phyloP scores from a whole-genome alignment of 2,329 filamentous ascomycete species.

The Penicillium vulpinum region DNA sequence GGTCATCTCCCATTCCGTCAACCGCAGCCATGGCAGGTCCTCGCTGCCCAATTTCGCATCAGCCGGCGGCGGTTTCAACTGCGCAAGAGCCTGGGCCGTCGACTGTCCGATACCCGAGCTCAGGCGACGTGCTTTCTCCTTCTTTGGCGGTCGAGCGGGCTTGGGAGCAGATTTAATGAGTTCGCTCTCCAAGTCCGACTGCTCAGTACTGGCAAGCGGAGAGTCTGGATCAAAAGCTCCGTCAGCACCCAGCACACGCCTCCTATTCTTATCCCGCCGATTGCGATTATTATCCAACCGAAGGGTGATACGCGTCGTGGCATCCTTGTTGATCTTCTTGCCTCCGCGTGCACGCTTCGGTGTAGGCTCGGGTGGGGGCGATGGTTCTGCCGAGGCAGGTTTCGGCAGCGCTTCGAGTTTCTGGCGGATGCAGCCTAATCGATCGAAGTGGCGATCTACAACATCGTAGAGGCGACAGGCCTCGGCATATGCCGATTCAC shows the following conservation, averaged over 20 bases:
- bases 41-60: slow-evolving; percentile 62
- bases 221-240: slow-evolving; percentile 46
- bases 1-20: slow-evolving; percentile 69
- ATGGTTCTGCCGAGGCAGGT: slow-evolving; percentile 62
- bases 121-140: slow-evolving; percentile 42
- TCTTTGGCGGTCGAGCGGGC: slow-evolving; percentile 36
- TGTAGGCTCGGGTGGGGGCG: slow-evolving; percentile 45
- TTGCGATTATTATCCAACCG: slow-evolving; percentile 37
- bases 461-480: slow-evolving; percentile 58
- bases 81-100: slow-evolving; percentile 61
- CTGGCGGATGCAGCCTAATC: slow-evolving; percentile 59
- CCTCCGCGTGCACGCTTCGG: slow-evolving; percentile 42
- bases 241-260: slow-evolving; percentile 39
- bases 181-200: slow-evolving; percentile 44
- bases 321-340: slow-evolving; percentile 40
- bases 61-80: slow-evolving; percentile 59
- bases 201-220: slow-evolving; percentile 49
- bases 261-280: slow-evolving; percentile 35
- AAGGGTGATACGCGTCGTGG: slow-evolving; percentile 45
- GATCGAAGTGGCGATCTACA: slow-evolving; percentile 57
- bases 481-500: slow-evolving; percentile 59
- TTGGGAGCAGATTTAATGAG: slow-evolving; percentile 11
- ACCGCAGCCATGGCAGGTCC: slow-evolving; percentile 62
- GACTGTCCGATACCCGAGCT: slow-evolving; percentile 43
- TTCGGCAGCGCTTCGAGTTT: slow-evolving; percentile 63